Base-by-base conservation (phyloP, 2,329 filamentous ascomycete species). In the Talaromyces sp. region DNA sequence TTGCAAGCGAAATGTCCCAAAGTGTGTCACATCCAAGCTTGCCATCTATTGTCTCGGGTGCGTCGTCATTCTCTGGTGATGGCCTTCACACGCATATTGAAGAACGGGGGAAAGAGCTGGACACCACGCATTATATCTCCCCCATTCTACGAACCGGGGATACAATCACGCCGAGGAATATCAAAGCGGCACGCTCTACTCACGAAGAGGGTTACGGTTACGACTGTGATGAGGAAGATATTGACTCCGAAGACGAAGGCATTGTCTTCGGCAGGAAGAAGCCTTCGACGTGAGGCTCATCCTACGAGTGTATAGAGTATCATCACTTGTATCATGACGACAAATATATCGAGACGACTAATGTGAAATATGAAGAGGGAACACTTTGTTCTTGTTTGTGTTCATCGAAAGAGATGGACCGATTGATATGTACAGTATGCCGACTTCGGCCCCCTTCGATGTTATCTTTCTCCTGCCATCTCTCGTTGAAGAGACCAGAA, bases 1-100 rank as follows among this genome's bases (percentile, higher is more conserved):
- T 24, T 50, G 60, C 75, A 39, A 82, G 80, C 57, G 80, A 79
- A 60, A 81, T 82, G 70, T 81, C 80, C 33, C 79, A 81, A 60
- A 81, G 78, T 68, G 78, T 79, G 47, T 82, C 80, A 9, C 79
- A 82, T 66, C 80, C 79, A 4, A 82, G 80, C 68, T 80, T 82
- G 39, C 79, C 79, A 3, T 79, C 80, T 11, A 78, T 80, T 16
- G 69, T 79, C 16, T 82, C 80, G 0, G 79, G 78, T 33, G 80
- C 79, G 13, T 82, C 80, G 0, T 82, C 80, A 24, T 74, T 81
- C 31, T 81, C 79, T 11, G 76, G 74, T 8, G 79, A 81, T 62
- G 74, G 75, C 0, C 69, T 71, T 13, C 68, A 70, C 22, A 63
- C 67, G 19, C 70, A 71, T 16, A 62, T 62, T 49, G 70, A 70